Evolutionary conservation across 805 yeast species (phyloP).

Genomic region (Candida railenensis): DNA sequence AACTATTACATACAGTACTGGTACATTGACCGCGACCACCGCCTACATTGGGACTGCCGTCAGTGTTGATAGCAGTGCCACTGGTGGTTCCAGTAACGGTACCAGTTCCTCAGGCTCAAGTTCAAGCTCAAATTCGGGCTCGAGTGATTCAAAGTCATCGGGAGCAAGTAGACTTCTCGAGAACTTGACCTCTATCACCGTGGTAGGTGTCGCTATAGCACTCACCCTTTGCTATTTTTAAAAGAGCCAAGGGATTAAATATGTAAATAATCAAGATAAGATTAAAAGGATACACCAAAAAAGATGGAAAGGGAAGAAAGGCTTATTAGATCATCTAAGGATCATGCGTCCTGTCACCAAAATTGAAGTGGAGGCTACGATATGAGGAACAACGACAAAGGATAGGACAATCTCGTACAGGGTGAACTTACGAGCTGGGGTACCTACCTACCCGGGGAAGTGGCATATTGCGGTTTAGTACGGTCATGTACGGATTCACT

Average conservation of each 20-base stretch:
- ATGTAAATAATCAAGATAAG: constrained; percentile 16
- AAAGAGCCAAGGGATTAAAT: constrained; percentile 25
- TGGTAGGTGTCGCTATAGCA: background rate
- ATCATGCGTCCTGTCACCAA: no score
- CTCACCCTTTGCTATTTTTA: constrained; percentile 15
- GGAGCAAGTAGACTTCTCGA: background rate
- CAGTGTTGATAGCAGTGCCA: constrained; percentile 3
- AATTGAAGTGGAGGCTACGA: no score
- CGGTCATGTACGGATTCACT: no score
- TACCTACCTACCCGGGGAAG: no score
- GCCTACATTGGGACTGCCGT: constrained; percentile 14
- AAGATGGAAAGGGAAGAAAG: no score
- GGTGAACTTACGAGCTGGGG: no score
- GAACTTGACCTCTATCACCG: constrained; percentile 1
- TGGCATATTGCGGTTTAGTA: no score
- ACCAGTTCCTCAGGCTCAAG: constrained; percentile 2
- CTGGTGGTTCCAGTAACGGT: background rate
- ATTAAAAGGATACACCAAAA: constrained; percentile 2
- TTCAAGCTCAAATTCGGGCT: constrained; percentile 1
- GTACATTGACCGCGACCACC: constrained; percentile 8
- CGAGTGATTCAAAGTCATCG: background rate
- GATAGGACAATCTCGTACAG: no score
- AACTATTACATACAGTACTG: constrained; percentile 3
- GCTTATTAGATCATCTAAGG: no score
- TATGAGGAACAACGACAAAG: no score